phyloP scores from a whole-genome alignment of 176 grass and related monocot genomes.

The Panicum miliaceum region DNA sequence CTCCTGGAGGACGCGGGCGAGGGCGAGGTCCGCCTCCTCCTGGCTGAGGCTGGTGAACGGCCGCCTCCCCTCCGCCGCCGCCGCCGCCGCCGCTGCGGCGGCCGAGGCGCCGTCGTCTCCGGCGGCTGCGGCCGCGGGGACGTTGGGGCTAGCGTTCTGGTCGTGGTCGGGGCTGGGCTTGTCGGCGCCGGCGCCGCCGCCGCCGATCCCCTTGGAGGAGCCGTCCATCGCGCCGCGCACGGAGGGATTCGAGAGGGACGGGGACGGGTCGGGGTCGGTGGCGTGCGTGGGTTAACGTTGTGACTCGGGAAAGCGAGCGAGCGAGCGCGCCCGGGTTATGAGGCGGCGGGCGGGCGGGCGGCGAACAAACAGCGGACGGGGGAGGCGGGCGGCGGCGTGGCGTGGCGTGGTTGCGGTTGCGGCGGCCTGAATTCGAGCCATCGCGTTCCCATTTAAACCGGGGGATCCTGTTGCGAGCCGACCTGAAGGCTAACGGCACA shows the following conservation, averaged over 20 bases:
- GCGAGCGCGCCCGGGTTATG: not conserved
- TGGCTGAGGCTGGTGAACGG: slow-evolving; percentile 96
- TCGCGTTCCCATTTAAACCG: slow-evolving; percentile 17
- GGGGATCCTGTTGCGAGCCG: not conserved
- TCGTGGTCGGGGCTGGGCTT: slow-evolving; percentile 43
- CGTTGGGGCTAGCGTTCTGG: slow-evolving; percentile 42
- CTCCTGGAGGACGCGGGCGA: slow-evolving; percentile 91
- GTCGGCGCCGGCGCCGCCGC: slow-evolving; percentile 50
- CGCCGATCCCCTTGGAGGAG: slow-evolving; percentile 46
- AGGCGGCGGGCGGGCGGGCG: not conserved
- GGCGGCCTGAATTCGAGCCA: not conserved
- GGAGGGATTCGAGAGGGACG: not conserved
- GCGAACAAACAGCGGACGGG: too few species aligned
- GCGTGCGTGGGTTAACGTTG: slow-evolving; percentile 13
- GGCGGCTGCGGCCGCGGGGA: not conserved
- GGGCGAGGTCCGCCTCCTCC: slow-evolving; percentile 96
- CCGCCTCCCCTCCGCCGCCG: slow-evolving; percentile 32
- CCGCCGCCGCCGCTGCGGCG: not conserved
- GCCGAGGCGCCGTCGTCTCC: slow-evolving; percentile 14
- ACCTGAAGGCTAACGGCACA: slow-evolving; percentile 9
- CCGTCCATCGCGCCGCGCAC: slow-evolving; percentile 57
- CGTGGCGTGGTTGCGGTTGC: not conserved
- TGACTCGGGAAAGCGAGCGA: not conserved
- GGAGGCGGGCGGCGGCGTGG: not conserved
- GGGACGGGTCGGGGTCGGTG: not conserved